phyloP scores from a whole-genome alignment of 176 grass and related monocot species.

The Tillandsia fasciculata region DNA sequence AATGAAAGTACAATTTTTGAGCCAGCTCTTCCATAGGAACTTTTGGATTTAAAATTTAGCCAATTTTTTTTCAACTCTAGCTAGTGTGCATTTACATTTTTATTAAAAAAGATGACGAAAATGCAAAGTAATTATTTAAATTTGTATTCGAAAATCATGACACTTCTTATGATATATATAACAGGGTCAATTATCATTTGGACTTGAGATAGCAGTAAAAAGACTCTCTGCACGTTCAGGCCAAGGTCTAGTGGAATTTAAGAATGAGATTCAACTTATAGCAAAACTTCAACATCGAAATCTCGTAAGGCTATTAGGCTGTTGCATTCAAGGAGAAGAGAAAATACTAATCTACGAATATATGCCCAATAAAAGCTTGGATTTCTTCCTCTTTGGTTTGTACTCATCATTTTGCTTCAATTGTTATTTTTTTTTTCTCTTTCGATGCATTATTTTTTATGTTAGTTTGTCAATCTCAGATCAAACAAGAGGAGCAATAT shows the following conservation, averaged over 20 bases:
- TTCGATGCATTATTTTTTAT: background rate
- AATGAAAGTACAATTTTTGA: slow-evolving; percentile 14
- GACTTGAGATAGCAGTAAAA: slow-evolving; percentile 9
- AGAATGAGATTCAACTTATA: slow-evolving; percentile 24
- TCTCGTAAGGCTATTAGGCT: slow-evolving; percentile 6
- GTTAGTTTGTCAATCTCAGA: slow-evolving; percentile 1
- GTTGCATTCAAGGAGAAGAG: slow-evolving; percentile 16
- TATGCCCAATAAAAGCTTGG: slow-evolving; percentile 24
- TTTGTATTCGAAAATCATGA: background rate
- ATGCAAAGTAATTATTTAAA: background rate
- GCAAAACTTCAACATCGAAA: slow-evolving; percentile 24
- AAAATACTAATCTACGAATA: slow-evolving; percentile 24
- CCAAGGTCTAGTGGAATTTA: slow-evolving; percentile 18
- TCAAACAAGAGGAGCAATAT: background rate
- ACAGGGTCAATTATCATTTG: slow-evolving; percentile 13
- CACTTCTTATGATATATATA: background rate
- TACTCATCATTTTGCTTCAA: background rate
- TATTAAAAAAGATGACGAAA: background rate
- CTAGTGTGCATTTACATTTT: background rate
- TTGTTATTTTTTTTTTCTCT: background rate
- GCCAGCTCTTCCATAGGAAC: too few relatives aligned
- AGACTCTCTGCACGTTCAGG: slow-evolving; percentile 17
- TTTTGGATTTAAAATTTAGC: too few relatives aligned
- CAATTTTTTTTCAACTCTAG: too few relatives aligned
- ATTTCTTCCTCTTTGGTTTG: slow-evolving; percentile 21